phyloP scores from a whole-genome alignment of 2,329 filamentous ascomycete genomes.

The Venturiaceae sp. region DNA sequence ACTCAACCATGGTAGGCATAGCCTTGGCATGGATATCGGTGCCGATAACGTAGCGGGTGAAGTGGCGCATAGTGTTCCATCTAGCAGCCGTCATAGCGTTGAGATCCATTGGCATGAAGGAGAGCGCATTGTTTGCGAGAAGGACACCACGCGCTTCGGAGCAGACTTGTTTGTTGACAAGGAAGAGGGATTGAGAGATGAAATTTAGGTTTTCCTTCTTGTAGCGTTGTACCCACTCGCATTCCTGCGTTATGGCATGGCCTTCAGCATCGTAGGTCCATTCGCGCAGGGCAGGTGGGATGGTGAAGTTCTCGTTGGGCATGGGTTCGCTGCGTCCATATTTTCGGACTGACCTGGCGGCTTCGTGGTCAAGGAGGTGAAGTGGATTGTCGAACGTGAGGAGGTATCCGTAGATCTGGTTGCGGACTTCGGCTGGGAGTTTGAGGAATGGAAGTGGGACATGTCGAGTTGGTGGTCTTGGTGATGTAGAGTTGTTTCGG shows the following conservation, averaged over 20 bases:
- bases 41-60: not conserved
- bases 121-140: not conserved
- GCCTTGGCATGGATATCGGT: not conserved
- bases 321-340: too few species aligned
- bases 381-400: not conserved
- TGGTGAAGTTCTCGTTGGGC: too few species aligned
- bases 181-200: not conserved
- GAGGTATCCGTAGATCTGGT: not conserved
- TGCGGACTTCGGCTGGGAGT: not conserved
- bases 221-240: not conserved
- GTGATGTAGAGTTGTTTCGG: not conserved
- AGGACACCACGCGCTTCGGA: not conserved
- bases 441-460: slow-evolving; percentile 11
- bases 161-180: not conserved
- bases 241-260: not conserved
- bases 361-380: not conserved
- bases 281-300: too few species aligned
- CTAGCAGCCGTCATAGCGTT: not conserved
- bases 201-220: not conserved
- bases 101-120: not conserved
- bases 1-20: not conserved
- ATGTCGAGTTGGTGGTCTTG: not conserved
- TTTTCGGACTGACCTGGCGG: too few species aligned
- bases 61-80: not conserved
- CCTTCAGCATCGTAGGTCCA: not conserved